Base-by-base conservation (phyloP, 306 rosid genomes). In the Macrotyloma uniflorum region DNA sequence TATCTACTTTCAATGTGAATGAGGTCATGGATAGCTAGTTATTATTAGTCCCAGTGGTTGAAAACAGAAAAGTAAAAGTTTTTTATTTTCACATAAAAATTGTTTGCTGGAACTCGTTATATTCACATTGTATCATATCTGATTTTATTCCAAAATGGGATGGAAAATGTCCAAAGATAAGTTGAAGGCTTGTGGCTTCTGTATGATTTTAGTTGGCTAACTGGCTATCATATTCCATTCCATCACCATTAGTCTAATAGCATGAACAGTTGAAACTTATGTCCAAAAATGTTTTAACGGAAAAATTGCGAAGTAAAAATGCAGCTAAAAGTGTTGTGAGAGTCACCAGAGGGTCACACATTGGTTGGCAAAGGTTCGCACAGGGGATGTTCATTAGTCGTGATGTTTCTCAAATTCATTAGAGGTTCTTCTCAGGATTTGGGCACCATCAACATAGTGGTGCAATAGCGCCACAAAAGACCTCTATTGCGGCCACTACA, bases 171-270 rank as follows among this genome's bases (percentile, higher is more conserved):
- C 1, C 8, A 22, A 47, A 72, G 43, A 58, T 57, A 57, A 16
- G 58, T 18, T 59, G 20, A 15, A 58, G 15, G 15, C 35, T 69
- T 65, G 40, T 73, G 54, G 40, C 19, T 70, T 2, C 19, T 16
- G 38, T 58, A 58, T 28, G 1, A 10, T 19, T 23, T 24, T 20
- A 43, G 50, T 63, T 46, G 5, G 4, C 16, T 45, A 49, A 16
- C 3, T 23, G 55, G 53, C 75, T 20, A 12, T 67, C 30, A 24
- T 36, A 5, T 47, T 82, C 36, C 54, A 10, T 13, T 23, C 35
- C 7, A 3, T 75, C 35, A 22, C n/a, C 33, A 26, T 53, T 49
- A 40, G 28, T 82, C 69, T 76, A 38, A n/a, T 46, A 36, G 46
- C 6, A 4, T 33, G 55, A 30, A 71, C 7, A 14, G 51, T 61